Base-by-base conservation (phyloP, 2,329 filamentous ascomycete genomes). In the Ophiostoma tasmaniense region DNA sequence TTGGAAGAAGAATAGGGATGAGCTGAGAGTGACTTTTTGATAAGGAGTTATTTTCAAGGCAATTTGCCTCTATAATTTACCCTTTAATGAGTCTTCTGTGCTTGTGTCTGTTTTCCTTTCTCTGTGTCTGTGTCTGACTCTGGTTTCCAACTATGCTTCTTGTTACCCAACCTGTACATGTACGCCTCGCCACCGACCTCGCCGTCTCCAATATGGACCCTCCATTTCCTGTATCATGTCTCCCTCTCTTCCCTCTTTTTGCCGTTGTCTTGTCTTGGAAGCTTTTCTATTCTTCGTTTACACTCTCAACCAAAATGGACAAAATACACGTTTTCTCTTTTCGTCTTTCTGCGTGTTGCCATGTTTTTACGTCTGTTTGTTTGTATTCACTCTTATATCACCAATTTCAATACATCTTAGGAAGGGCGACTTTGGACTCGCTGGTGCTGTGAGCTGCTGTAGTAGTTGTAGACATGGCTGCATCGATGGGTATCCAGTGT, bases 21-120 rank as follows among this genome's bases (percentile, higher is more conserved):
- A 66, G 39, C 37, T 50, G 45, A 66, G 45, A 66, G 64, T 68
- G 65, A 52, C 68, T 66, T 69, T 71, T 66, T 67, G 64, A 67
- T 67, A 71, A 64, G 61, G 61, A 64, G 61, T 64, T 64, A 22
- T 64, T 64, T 64, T 28, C 35, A 64, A 64, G 61, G 74, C 74
- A 73, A 70, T 75, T 72, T 72, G 71, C 73, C 74, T 73, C 69
- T 69, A 70, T 20, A 68, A 45, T 65, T 28, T 66, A 25, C 35
- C 33, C 39, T 67, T 66, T 61, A 64, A 28, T 55, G 37, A 71
- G 73, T 71, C 45, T 59, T 64, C 20, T 33, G 35, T 66, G 62
- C 22, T 55, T 22, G 62, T 33, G 30, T 25, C 33, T 35, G 30
- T 22, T 28, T n/a, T 3, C 37, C 5, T 28, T 25, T 59, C 14